These are phyloP conservation scores for Exophiala sideris DNA, from an alignment of 2,329 filamentous ascomycete genomes.

Conservation along the genomic window DNA sequence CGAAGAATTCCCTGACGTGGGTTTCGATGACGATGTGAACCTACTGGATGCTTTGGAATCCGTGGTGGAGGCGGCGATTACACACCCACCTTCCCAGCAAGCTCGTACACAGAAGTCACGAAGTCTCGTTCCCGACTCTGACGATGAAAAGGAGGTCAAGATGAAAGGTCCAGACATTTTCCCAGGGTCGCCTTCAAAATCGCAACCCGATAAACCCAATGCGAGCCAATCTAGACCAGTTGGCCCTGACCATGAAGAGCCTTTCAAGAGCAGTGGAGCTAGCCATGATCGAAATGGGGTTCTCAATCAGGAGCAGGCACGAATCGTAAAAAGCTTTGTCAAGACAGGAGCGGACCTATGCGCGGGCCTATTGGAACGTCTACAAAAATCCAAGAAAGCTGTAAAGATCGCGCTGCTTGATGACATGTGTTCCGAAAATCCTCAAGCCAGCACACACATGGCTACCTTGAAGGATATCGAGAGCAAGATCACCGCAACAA, in stretches of 20 bases:
- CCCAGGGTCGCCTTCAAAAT: constrained; percentile 2
- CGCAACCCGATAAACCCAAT: not conserved
- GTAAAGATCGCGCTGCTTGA: constrained; percentile 24
- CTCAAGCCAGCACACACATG: constrained; percentile 18
- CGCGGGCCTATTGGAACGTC: constrained; percentile 18
- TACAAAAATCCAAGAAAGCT: constrained; percentile 21
- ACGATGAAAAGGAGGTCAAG: constrained; percentile 11
- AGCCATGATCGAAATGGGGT: not conserved
- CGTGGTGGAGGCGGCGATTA: not conserved
- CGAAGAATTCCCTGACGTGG: not conserved
- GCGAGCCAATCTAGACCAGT: not conserved
- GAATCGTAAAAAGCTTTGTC: constrained; percentile 17
- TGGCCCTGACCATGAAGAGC: not conserved
- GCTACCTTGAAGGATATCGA: constrained; percentile 30
- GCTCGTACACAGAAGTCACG: not conserved
- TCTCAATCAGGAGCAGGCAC: constrained; percentile 16
- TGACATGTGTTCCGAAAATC: constrained; percentile 24
- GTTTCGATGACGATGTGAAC: not conserved
- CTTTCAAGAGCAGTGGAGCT: constrained; percentile 12
- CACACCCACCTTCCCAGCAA: not conserved
- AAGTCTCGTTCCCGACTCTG: constrained; percentile 18
- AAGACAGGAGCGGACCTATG: constrained; percentile 11
- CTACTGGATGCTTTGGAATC: not conserved
- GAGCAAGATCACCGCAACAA: constrained; percentile 37
- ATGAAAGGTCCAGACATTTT: not conserved